phyloP scores from a whole-genome alignment of 1,284 basidiomycete species.

The Coniferiporia weirii region DNA sequence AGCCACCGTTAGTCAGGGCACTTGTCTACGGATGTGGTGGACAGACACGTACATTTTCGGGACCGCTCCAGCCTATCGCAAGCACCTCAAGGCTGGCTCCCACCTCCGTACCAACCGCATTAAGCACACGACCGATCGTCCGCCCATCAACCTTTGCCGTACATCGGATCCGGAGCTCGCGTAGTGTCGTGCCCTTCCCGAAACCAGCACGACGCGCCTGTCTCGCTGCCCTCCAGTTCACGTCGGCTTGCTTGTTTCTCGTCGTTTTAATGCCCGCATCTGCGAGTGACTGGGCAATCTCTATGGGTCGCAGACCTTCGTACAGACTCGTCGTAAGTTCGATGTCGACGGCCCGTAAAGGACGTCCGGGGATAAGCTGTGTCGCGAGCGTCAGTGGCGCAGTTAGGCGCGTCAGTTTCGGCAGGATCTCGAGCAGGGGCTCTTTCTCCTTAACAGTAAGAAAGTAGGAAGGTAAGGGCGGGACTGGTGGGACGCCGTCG shows the following conservation, averaged over 20 bases:
- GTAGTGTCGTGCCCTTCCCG: background rate
- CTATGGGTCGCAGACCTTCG: constrained; percentile 12
- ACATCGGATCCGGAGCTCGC: constrained; percentile 11
- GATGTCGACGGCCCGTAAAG: constrained; percentile 10
- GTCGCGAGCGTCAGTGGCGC: constrained; percentile 15
- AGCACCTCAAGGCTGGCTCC: constrained; percentile 9
- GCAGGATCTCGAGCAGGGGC: background rate
- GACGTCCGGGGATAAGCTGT: constrained; percentile 15
- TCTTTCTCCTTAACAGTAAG: constrained; percentile 1
- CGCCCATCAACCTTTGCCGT: constrained; percentile 17
- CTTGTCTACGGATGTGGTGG: background rate
- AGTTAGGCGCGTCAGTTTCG: constrained; percentile 6
- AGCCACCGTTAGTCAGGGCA: background rate
- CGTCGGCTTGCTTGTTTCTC: background rate
- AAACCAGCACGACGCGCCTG: constrained; percentile 1
- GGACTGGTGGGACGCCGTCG: constrained; percentile 11
- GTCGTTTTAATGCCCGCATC: background rate
- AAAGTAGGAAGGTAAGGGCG: constrained; percentile 3
- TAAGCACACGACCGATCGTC: constrained; percentile 12
- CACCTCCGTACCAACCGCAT: constrained; percentile 10
- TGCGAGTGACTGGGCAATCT: constrained; percentile 9
- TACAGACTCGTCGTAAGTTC: constrained; percentile 14
- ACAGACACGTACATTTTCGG: constrained; percentile 5
- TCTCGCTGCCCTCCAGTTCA: constrained; percentile 6
- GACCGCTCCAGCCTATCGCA: constrained; percentile 13